These are phyloP conservation scores for Bipolaris gigantea DNA, from an alignment of 2,329 filamentous ascomycete genomes.

Conservation along the genomic window DNA sequence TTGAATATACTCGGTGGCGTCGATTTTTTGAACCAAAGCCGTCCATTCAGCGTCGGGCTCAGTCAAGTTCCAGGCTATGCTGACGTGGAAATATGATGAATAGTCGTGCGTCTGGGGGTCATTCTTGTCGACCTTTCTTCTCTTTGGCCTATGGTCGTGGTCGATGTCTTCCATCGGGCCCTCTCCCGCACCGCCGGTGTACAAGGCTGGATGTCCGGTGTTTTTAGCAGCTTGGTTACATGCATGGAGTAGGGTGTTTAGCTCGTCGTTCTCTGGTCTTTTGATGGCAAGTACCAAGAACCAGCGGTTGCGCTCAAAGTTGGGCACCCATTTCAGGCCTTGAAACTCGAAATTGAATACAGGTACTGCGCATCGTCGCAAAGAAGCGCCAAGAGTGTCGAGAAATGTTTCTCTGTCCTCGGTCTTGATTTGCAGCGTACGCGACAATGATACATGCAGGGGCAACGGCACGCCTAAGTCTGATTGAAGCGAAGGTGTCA, in stretches of 20 bases:
- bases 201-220: constrained; percentile 72
- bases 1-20: constrained; percentile 23
- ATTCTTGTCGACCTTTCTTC: constrained; percentile 14
- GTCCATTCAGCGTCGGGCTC: constrained; percentile 34
- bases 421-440: constrained; percentile 74
- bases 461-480: constrained; percentile 77
- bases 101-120: constrained; percentile 21
- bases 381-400: constrained; percentile 53
- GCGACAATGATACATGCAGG: constrained; percentile 87
- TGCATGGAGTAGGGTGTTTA: constrained; percentile 60
- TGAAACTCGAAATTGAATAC: constrained; percentile 54
- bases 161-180: constrained; percentile 30
- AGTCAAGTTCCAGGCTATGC: constrained; percentile 73
- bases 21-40: constrained; percentile 25
- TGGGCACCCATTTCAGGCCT: constrained; percentile 65
- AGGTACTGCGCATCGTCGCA: constrained; percentile 51
- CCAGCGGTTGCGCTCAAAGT: constrained; percentile 69
- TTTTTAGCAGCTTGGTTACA: constrained; percentile 65
- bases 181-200: constrained; percentile 50
- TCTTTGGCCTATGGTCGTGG: constrained; percentile 15
- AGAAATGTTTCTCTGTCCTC: constrained; percentile 72
- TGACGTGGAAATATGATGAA: constrained; percentile 76
- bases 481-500: constrained; percentile 73
- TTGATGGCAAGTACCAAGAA: constrained; percentile 77
- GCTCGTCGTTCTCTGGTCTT: constrained; percentile 38